Conservation (phyloP, 306 rosid genomes). For the Coriaria nepalensis region DNA sequence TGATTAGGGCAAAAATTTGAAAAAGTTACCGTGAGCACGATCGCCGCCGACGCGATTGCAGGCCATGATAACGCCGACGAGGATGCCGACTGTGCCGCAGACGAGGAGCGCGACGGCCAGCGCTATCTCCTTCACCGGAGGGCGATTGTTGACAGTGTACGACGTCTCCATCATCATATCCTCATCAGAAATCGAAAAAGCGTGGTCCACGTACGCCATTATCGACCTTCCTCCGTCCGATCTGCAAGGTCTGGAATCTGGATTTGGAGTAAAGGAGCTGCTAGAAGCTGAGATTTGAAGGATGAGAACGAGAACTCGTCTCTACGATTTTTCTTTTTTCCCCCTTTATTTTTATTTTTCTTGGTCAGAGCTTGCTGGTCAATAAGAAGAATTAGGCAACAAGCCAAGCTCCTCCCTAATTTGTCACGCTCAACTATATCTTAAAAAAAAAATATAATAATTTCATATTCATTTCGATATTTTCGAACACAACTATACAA, state of each 20-base stretch:
- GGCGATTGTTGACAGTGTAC: slow-evolving; percentile 60
- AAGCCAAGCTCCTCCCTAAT: too few relatives aligned
- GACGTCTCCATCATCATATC: slow-evolving; percentile 82
- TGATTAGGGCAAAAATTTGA: background rate
- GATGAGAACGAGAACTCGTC: too few relatives aligned
- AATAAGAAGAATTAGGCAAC: too few relatives aligned
- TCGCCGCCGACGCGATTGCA: slow-evolving; percentile 85
- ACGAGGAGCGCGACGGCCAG: slow-evolving; percentile 85
- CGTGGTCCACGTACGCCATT: slow-evolving; percentile 84
- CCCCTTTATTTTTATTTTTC: too few relatives aligned
- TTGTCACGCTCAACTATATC: too few relatives aligned
- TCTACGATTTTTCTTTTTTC: too few relatives aligned
- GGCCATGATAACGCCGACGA: slow-evolving; percentile 72
- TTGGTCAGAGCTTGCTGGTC: too few relatives aligned
- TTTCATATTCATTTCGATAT: too few relatives aligned
- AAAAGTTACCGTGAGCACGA: slow-evolving; percentile 67
- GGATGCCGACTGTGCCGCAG: slow-evolving; percentile 60
- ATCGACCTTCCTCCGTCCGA: slow-evolving; percentile 11
- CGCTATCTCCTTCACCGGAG: slow-evolving; percentile 89
- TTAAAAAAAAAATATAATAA: too few relatives aligned
- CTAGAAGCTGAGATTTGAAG: too few relatives aligned
- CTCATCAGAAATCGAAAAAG: slow-evolving; percentile 89
- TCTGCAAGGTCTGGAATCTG: background rate
- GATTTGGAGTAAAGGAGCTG: background rate
- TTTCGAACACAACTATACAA: too few relatives aligned